Base-by-base conservation (phyloP, 179 eudicot species). In the Beta corolliflora region DNA sequence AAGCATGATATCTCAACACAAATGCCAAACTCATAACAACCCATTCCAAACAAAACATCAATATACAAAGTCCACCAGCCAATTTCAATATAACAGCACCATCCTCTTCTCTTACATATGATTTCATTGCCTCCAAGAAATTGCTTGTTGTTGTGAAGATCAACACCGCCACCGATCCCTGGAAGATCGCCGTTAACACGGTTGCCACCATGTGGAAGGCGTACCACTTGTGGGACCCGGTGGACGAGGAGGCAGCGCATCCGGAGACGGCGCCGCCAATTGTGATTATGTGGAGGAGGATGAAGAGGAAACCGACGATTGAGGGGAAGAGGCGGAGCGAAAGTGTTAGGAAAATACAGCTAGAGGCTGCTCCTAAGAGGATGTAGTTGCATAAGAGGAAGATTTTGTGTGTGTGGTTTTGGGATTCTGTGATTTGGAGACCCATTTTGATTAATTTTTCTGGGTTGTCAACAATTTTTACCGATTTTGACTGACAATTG, bases 41-140 rank as follows among this genome's bases (percentile, higher is more conserved):
- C 94, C 93, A 93, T 71, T 93, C 97, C 29, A 93, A 66, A 44
- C 91, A 91, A 59, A 93, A 93, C 70, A 93, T 91, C 79, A 86
- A 12, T 5, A 86, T 67, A 79, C 97, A 90, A 73, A 93, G 55
- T 18, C 90, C 95, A 15, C 95, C 95, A 44, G 91, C 92, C 81
- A 93, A 60, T 60, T 84, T 91, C 88, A 93, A 77, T 7, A 93
- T 93, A 19, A 90, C 88, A 0, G 44, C 92, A 9, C 83, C 97
- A 82, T 90, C 92, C 0, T 91, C 91, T 29, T 86, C 90, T 77
- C 90, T 85, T 36, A 93, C 95, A 31, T 93, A 93, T 1, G 92
- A 87, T 59, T 91, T 89, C 81, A 93, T 45, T 3, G 83, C 86
- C 7, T 76, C 86, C 3, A 91, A 67, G 73, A 93, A 93, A 5